Conservation (phyloP, 495 filamentous ascomycete species). For the Hyaloscypha bicolor region DNA sequence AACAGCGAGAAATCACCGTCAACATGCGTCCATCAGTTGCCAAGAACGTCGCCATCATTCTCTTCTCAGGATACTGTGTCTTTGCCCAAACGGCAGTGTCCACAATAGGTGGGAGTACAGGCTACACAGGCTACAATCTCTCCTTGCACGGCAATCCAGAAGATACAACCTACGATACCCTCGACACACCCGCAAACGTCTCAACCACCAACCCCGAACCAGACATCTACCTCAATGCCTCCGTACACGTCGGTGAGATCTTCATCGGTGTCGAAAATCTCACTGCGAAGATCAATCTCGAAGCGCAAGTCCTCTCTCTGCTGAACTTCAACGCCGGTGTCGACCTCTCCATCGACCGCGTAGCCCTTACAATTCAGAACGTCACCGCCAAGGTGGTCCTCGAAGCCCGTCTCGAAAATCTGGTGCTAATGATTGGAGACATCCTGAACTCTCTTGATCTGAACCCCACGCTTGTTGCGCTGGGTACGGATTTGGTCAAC, state of each 20-base stretch:
- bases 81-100: constrained; percentile 14
- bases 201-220: constrained; percentile 43
- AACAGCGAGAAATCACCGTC: background rate
- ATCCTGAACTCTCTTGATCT: constrained; percentile 56
- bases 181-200: constrained; percentile 45
- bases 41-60: background rate
- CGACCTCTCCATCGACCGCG: constrained; percentile 52
- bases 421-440: constrained; percentile 56
- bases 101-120: constrained; percentile 17
- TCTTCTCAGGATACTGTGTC: constrained; percentile 23
- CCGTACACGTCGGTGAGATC: constrained; percentile 53
- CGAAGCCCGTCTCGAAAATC: constrained; percentile 56
- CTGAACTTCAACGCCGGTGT: constrained; percentile 61
- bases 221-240: constrained; percentile 59
- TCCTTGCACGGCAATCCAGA: constrained; percentile 49
- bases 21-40: background rate
- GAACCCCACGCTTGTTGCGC: constrained; percentile 57
- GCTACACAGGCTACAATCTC: constrained; percentile 58
- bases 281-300: constrained; percentile 61
- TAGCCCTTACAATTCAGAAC: constrained; percentile 54
- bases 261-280: constrained; percentile 56
- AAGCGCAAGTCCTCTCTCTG: constrained; percentile 56
- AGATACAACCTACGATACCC: constrained; percentile 52
- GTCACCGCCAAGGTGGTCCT: constrained; percentile 58
- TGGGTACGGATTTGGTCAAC: constrained; percentile 48